Evolutionary conservation across 1,284 basidiomycete genomes (phyloP).

Genomic region (Papiliotrema nemorosa): DNA sequence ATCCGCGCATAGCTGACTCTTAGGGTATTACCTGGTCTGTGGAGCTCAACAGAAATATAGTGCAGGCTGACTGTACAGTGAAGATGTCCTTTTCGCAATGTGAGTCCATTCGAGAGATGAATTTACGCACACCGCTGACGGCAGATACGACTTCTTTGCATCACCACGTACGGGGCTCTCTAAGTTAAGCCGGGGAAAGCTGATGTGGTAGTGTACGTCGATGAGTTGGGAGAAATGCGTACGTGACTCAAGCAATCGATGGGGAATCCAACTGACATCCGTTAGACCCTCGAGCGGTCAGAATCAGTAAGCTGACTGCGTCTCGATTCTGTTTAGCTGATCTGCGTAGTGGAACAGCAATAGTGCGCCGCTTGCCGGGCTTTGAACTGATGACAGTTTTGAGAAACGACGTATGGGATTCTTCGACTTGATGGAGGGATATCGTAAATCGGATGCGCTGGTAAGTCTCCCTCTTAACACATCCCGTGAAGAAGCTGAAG

Average conservation of each 20-base stretch:
- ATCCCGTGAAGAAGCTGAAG: neutral
- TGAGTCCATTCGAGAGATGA: constrained; percentile 11
- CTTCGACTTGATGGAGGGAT: constrained; percentile 44
- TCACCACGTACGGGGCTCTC: constrained; percentile 31
- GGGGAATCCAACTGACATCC: constrained; percentile 2
- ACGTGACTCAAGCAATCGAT: constrained; percentile 1
- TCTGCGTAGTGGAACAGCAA: constrained; percentile 43
- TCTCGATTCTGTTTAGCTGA: neutral
- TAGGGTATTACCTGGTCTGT: constrained; percentile 36
- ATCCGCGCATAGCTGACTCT: neutral
- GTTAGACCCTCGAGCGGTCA: constrained; percentile 30
- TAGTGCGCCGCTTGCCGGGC: constrained; percentile 24
- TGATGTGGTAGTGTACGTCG: constrained; percentile 34
- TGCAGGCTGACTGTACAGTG: constrained; percentile 21
- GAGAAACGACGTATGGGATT: constrained; percentile 44
- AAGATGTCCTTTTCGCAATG: constrained; percentile 46
- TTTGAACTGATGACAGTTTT: constrained; percentile 20
- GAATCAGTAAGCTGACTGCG: constrained; percentile 27
- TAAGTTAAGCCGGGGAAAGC: neutral
- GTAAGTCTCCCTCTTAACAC: constrained; percentile 8
- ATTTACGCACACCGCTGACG: neutral
- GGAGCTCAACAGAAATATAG: neutral
- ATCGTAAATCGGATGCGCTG: constrained; percentile 41
- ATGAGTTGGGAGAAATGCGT: constrained; percentile 45
- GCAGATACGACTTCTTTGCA: constrained; percentile 45